These are phyloP conservation scores for Pyrenophora tritici-repentis DNA, from an alignment of 2,329 filamentous ascomycete species.

Conservation along the genomic window DNA sequence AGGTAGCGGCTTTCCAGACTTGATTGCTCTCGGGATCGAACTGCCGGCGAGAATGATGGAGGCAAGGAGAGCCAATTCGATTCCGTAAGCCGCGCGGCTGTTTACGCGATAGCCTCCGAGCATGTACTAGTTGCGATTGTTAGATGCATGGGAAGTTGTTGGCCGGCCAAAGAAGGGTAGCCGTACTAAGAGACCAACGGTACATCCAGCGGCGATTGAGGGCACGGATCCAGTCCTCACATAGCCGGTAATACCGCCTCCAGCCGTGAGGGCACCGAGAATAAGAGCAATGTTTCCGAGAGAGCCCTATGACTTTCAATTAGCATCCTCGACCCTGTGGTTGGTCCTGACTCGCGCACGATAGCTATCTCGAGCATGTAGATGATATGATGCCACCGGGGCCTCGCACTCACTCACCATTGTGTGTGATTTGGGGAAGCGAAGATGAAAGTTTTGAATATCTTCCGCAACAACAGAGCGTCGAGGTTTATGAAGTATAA, in stretches of 20 bases:
- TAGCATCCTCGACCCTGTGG: constrained; percentile 5
- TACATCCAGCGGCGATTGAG: constrained; percentile 81
- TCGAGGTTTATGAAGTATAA: too few species aligned
- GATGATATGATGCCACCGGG: background rate
- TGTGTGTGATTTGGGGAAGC: too few species aligned
- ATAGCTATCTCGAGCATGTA: background rate
- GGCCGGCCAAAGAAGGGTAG: constrained; percentile 8
- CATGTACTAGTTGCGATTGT: constrained; percentile 59
- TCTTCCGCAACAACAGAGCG: too few species aligned
- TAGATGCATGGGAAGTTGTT: background rate
- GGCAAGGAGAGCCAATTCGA: constrained; percentile 87
- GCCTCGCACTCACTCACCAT: background rate
- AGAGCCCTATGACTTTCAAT: constrained; percentile 19
- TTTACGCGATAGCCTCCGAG: constrained; percentile 82
- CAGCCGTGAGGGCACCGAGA: constrained; percentile 80
- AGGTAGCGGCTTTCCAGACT: constrained; percentile 81
- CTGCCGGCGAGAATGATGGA: constrained; percentile 83
- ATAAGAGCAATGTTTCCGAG: constrained; percentile 71
- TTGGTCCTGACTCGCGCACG: constrained; percentile 4
- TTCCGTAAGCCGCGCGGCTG: constrained; percentile 74
- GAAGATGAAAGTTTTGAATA: too few species aligned
- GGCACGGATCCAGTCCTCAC: constrained; percentile 82
- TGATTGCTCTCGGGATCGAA: constrained; percentile 84
- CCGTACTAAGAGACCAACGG: constrained; percentile 71
- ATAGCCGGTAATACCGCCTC: constrained; percentile 87